Conservation (phyloP, 2,329 filamentous ascomycete genomes). For the Verticillium zaregamsianum region DNA sequence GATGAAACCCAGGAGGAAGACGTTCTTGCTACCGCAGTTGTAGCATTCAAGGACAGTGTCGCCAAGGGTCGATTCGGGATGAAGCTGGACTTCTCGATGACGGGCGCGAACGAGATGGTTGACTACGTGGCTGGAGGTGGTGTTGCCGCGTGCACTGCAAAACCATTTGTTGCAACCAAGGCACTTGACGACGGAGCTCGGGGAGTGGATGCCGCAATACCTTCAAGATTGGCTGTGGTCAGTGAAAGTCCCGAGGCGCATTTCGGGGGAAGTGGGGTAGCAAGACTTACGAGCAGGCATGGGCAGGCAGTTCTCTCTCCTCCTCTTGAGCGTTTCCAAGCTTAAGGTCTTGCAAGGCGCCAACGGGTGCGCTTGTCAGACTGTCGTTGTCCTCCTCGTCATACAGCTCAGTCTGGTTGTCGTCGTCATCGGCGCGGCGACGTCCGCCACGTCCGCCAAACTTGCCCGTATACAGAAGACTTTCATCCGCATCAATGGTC, state of each 20-base stretch:
- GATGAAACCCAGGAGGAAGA: constrained; percentile 95
- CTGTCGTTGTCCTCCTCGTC: constrained; percentile 78
- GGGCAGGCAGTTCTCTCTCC: constrained; percentile 84
- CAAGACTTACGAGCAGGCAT: constrained; percentile 85
- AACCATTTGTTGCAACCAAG: constrained; percentile 97
- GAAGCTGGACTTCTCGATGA: constrained; percentile 97
- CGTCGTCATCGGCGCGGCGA: constrained; percentile 79
- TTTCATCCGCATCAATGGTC: constrained; percentile 72
- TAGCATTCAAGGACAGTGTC: constrained; percentile 98
- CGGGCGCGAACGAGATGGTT: constrained; percentile 96
- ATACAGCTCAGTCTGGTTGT: constrained; percentile 79
- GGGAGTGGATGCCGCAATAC: constrained; percentile 96
- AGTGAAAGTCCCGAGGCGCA: background rate
- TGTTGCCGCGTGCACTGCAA: constrained; percentile 94
- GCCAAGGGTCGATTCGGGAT: constrained; percentile 86
- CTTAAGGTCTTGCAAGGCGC: constrained; percentile 64
- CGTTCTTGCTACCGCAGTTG: constrained; percentile 99
- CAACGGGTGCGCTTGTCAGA: constrained; percentile 75
- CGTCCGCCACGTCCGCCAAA: constrained; percentile 57
- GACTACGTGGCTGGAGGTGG: constrained; percentile 95
- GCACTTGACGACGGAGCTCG: constrained; percentile 93
- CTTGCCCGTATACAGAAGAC: constrained; percentile 65
- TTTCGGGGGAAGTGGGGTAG: background rate
- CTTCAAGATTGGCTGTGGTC: constrained; percentile 35
- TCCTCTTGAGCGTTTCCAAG: constrained; percentile 59